These are phyloP conservation scores for Malassezia dermatis DNA, from an alignment of 1,284 basidiomycete genomes.

Conservation along the genomic window DNA sequence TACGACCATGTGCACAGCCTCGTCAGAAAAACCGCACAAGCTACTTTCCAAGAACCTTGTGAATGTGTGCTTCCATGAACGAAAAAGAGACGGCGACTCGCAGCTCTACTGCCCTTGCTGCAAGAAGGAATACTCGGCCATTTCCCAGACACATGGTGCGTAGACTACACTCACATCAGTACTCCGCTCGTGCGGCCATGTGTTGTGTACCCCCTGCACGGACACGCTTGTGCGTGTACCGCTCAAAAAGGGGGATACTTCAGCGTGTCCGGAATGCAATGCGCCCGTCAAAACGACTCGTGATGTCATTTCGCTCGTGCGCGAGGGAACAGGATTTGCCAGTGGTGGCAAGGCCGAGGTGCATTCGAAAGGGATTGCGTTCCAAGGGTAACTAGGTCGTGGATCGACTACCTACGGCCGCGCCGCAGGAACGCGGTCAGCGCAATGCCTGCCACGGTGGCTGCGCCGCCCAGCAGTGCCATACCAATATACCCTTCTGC, in stretches of 20 bases:
- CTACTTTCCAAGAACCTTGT: constrained; percentile 11
- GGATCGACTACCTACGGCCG: constrained; percentile 8
- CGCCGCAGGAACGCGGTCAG: constrained; percentile 58
- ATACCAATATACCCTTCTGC: constrained; percentile 85
- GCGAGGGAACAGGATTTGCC: constrained; percentile 18
- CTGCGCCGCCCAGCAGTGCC: constrained; percentile 80
- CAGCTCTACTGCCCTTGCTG: constrained; percentile 16
- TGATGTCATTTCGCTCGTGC: constrained; percentile 12
- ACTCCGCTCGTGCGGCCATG: constrained; percentile 14
- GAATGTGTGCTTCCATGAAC: constrained; percentile 6
- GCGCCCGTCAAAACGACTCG: background rate
- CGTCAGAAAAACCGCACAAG: constrained; percentile 9
- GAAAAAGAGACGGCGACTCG: background rate
- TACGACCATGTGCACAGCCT: constrained; percentile 16
- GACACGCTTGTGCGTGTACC: constrained; percentile 4
- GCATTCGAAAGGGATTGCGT: constrained; percentile 8
- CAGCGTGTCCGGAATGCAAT: constrained; percentile 15
- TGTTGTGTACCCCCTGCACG: constrained; percentile 12
- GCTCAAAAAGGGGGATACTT: background rate
- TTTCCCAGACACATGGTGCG: constrained; percentile 3
- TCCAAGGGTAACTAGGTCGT: constrained; percentile 9
- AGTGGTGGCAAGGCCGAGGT: constrained; percentile 10
- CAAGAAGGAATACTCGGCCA: constrained; percentile 11
- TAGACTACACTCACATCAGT: background rate
- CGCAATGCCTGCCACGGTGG: constrained; percentile 71